Evolutionary conservation across 441 rosid species (phyloP).

Genomic region (Populus hybrid): DNA sequence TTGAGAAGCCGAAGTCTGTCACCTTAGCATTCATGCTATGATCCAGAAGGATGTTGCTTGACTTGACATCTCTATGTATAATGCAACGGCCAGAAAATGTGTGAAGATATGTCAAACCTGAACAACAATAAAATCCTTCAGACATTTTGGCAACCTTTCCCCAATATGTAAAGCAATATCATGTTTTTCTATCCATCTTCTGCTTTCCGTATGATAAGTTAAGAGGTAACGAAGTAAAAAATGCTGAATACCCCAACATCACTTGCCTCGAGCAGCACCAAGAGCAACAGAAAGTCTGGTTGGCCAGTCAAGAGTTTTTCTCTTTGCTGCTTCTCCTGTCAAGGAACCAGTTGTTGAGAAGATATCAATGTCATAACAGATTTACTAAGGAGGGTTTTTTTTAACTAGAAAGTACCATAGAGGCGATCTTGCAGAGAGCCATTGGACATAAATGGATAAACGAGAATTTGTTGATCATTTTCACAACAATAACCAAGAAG

Average conservation of each 20-base stretch:
- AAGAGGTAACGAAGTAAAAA: background rate
- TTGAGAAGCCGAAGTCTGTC: slow-evolving; percentile 76
- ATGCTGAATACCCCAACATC: slow-evolving; percentile 1
- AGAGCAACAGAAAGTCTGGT: slow-evolving; percentile 74
- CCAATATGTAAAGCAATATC: background rate
- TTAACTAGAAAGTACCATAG: slow-evolving; percentile 41
- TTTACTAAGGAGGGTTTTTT: background rate
- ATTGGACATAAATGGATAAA: slow-evolving; percentile 77
- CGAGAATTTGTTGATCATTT: slow-evolving; percentile 70
- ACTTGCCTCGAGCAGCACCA: slow-evolving; percentile 73
- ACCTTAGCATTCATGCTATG: slow-evolving; percentile 72
- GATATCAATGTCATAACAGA: slow-evolving; percentile 2
- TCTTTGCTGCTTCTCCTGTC: slow-evolving; percentile 66
- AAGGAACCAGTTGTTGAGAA: slow-evolving; percentile 12
- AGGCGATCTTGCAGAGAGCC: slow-evolving; percentile 82
- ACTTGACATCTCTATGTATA: slow-evolving; percentile 77
- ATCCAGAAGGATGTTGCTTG: slow-evolving; percentile 77
- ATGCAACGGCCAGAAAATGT: slow-evolving; percentile 50
- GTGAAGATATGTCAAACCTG: slow-evolving; percentile 68
- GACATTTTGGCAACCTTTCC: background rate
- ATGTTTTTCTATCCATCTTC: background rate
- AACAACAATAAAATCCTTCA: slow-evolving; percentile 12
- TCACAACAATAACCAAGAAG: slow-evolving; percentile 72
- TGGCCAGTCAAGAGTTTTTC: slow-evolving; percentile 74
- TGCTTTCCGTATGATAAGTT: background rate